Conservation (phyloP, 495 filamentous ascomycete genomes). For the Tetracladium marchalianum region DNA sequence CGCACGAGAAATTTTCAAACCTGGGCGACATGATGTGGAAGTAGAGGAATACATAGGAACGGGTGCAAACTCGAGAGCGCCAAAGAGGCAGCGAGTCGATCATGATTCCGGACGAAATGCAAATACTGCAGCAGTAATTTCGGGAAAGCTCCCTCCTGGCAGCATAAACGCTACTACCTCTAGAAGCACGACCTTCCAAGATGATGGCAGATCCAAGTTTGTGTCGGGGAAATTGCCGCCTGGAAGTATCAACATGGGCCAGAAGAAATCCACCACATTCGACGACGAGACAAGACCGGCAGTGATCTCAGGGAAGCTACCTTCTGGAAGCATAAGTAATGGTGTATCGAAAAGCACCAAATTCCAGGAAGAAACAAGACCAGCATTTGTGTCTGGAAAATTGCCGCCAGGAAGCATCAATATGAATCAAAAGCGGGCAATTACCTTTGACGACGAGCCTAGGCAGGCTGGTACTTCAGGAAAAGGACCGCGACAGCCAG, state of each 20-base stretch:
- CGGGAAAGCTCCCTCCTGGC: conserved; percentile 14
- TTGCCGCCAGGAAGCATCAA: conserved; percentile 11
- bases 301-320: conserved; percentile 6
- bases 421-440: conserved; percentile 4
- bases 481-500: conserved; percentile 8
- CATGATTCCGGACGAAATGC: conserved; percentile 5
- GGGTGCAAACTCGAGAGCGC: conserved; percentile 5
- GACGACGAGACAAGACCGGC: conserved; percentile 9
- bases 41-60: conserved; percentile 17
- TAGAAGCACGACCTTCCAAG: conserved; percentile 8
- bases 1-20: conserved; percentile 12
- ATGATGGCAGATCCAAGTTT: conserved; percentile 14
- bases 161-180: conserved; percentile 10
- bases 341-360: conserved; percentile 1
- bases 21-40: conserved; percentile 7
- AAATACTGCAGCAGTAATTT: conserved; percentile 8
- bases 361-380: conserved; percentile 7
- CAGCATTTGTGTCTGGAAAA: conserved; percentile 10
- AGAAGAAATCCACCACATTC: background rate
- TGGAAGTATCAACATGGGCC: conserved; percentile 22
- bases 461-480: conserved; percentile 5
- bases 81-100: conserved; percentile 18
- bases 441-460: conserved; percentile 15
- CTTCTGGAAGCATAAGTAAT: conserved; percentile 1
- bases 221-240: conserved; percentile 16